Evolutionary conservation across 177 flowering plant species (phyloP).

Genomic region (Vitis hybrid): DNA sequence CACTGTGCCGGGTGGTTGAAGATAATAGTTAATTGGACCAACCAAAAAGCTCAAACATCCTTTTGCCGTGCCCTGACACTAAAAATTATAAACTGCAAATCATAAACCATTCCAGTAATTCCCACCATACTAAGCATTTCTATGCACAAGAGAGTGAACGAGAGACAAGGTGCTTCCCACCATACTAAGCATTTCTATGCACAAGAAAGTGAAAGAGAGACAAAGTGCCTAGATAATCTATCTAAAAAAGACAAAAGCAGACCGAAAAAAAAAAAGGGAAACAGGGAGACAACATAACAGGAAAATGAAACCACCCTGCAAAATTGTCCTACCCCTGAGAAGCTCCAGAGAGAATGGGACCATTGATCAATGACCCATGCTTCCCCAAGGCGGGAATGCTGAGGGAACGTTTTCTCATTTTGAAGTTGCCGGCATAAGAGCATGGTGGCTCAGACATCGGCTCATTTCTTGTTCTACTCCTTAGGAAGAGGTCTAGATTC

Average conservation of each 20-base stretch:
- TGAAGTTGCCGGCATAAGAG: constrained; percentile 32
- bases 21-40: too few species aligned
- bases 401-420: constrained; percentile 57
- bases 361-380: constrained; percentile 38
- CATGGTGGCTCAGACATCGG: constrained; percentile 26
- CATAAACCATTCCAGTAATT: too few species aligned
- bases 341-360: constrained; percentile 51
- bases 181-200: too few species aligned
- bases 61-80: too few species aligned
- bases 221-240: background rate
- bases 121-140: too few species aligned
- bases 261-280: background rate
- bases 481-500: constrained; percentile 50
- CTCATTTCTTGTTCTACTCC: constrained; percentile 32
- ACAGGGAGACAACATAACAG: background rate
- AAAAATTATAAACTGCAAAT: too few species aligned
- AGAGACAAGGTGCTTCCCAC: too few species aligned
- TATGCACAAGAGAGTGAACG: too few species aligned
- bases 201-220: too few species aligned
- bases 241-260: background rate
- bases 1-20: too few species aligned
- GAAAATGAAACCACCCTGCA: background rate
- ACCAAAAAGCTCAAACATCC: too few species aligned
- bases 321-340: constrained; percentile 36
- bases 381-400: constrained; percentile 71